These are phyloP conservation scores for Urtica urens DNA, from an alignment of 306 rosid species.

Conservation along the genomic window DNA sequence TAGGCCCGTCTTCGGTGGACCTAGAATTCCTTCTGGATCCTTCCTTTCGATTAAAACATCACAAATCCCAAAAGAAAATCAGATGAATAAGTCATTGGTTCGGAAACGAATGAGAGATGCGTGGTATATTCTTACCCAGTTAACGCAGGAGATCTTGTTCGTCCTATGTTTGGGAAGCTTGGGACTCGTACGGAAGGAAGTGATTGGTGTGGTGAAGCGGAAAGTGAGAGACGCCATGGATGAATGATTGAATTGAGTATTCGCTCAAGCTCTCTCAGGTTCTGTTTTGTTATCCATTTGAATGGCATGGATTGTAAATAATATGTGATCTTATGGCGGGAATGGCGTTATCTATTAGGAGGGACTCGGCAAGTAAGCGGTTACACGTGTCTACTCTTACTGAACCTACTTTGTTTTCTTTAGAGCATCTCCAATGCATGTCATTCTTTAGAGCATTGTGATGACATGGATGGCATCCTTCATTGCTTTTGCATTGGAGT, in stretches of 20 bases:
- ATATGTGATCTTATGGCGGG: neutral
- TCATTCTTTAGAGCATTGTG: no score
- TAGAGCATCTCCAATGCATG: no score
- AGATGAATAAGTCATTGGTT: neutral
- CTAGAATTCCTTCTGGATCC: conserved; percentile 86
- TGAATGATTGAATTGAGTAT: neutral
- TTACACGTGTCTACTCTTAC: no score
- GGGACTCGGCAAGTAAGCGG: no score
- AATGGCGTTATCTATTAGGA: neutral
- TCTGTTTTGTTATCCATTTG: conserved; percentile 23
- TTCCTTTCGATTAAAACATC: conserved; percentile 15
- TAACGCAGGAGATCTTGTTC: conserved; percentile 34
- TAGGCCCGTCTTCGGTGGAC: conserved; percentile 59
- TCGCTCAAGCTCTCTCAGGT: neutral
- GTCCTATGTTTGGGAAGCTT: conserved; percentile 12
- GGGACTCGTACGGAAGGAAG: conserved; percentile 10
- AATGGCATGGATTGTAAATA: conserved; percentile 9
- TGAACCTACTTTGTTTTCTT: no score
- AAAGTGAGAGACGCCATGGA: conserved; percentile 61
- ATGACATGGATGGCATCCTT: no score
- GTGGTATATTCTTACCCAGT: conserved; percentile 44
- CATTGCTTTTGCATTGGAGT: no score
- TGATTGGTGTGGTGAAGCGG: conserved; percentile 35
- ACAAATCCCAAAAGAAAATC: neutral
- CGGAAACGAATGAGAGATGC: neutral